Evolutionary conservation across 352 stramenopile species (phyloP).

Genomic region (Thalassiosira exigua): DNA sequence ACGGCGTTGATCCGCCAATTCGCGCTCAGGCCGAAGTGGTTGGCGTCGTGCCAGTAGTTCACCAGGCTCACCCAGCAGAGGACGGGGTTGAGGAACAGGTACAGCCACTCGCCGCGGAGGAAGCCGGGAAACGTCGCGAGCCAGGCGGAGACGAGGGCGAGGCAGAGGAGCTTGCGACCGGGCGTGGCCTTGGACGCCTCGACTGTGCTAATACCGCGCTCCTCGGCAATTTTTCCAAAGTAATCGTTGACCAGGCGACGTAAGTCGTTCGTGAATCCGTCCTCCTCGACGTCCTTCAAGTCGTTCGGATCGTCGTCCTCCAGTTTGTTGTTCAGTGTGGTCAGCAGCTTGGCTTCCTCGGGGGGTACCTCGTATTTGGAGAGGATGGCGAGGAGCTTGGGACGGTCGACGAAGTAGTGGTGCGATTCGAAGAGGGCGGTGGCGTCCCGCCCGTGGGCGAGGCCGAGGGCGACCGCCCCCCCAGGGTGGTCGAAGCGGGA

Average conservation of each 20-base stretch:
- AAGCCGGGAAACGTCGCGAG: constrained; percentile 43
- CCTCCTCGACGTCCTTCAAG: constrained; percentile 52
- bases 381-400: constrained; percentile 60
- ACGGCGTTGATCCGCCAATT: constrained; percentile 65
- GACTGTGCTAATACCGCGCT: constrained; percentile 28
- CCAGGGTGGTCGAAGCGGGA: constrained; percentile 65
- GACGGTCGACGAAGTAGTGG: constrained; percentile 81
- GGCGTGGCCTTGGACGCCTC: constrained; percentile 58
- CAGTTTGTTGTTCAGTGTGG: too few relatives aligned
- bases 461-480: constrained; percentile 71
- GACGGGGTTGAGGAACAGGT: constrained; percentile 50
- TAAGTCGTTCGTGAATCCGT: constrained; percentile 45
- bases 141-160: constrained; percentile 40
- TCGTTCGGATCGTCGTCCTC: constrained; percentile 57
- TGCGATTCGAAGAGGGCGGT: constrained; percentile 86
- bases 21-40: constrained; percentile 55
- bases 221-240: constrained; percentile 49
- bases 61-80: constrained; percentile 51
- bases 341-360: too few relatives aligned
- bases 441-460: constrained; percentile 76
- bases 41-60: constrained; percentile 64
- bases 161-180: constrained; percentile 42
- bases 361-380: constrained; percentile 64
- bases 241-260: constrained; percentile 37
- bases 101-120: constrained; percentile 40